A percentile compares a stretch with the other conserved stretches of the same genome.
Evolutionary conservation across 805 yeast species (phyloP).

Genomic region (Candida stauntonica): DNA sequence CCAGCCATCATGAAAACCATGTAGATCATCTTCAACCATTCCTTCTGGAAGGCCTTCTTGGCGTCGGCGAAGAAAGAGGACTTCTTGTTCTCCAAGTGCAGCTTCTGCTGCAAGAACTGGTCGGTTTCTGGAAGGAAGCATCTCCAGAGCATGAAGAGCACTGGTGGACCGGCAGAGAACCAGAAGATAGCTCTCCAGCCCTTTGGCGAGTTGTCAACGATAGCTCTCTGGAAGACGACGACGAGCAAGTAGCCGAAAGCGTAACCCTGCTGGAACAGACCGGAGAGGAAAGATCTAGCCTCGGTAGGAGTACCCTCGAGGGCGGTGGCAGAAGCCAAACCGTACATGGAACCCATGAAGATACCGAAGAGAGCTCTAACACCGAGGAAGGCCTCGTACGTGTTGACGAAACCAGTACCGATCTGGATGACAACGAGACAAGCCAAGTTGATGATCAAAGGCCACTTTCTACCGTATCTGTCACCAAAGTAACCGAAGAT

Average conservation of each 20-base stretch:
- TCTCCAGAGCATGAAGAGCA: constrained; percentile 39
- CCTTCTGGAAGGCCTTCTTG: constrained; percentile 34
- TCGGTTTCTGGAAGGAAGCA: constrained; percentile 47
- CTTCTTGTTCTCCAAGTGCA: constrained; percentile 29
- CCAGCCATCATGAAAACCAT: constrained; percentile 58
- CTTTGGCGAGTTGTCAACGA: constrained; percentile 45
- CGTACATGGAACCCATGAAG: constrained; percentile 48
- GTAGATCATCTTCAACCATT: constrained; percentile 59
- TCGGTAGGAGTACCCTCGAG: constrained; percentile 44
- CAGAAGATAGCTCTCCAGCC: constrained; percentile 66
- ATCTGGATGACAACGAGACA: constrained; percentile 51
- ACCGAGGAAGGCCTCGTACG: constrained; percentile 53
- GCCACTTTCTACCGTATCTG: constrained; percentile 58
- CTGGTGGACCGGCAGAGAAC: constrained; percentile 59
- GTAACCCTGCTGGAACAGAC: constrained; percentile 77
- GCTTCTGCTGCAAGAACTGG: constrained; percentile 40
- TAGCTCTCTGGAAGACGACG: constrained; percentile 60
- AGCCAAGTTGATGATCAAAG: constrained; percentile 42
- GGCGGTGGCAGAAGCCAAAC: constrained; percentile 40
- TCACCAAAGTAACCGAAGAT: constrained; percentile 57
- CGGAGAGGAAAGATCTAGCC: constrained; percentile 56
- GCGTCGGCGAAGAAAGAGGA: constrained; percentile 32
- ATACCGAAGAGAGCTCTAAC: constrained; percentile 61
- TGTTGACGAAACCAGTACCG: constrained; percentile 58
- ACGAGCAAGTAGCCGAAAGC: constrained; percentile 65